phyloP scores from a whole-genome alignment of 768 basidiomycete genomes.

The Hortiboletus campestris region DNA sequence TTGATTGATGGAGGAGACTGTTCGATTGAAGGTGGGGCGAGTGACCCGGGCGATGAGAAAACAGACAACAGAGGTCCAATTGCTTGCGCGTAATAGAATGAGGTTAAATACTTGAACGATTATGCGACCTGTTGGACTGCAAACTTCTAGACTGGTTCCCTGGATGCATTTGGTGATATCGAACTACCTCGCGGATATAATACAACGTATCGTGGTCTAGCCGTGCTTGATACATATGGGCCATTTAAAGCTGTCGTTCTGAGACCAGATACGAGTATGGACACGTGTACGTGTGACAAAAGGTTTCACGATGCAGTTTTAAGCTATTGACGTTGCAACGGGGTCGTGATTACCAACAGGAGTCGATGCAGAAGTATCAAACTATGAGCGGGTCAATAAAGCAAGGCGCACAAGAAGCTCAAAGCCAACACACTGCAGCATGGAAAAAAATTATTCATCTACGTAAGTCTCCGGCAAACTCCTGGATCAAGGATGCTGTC shows the following conservation, averaged over 20 bases:
- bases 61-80: neutral
- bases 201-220: conserved; percentile 1
- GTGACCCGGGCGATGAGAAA: neutral
- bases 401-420: no score
- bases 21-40: neutral
- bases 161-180: conserved; percentile 14
- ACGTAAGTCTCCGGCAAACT: conserved; percentile 13
- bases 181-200: neutral
- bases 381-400: no score
- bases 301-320: no score
- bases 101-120: conserved; percentile 2
- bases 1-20: neutral
- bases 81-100: neutral
- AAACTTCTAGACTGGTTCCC: conserved; percentile 9
- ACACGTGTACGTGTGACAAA: neutral
- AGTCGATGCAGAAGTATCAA: neutral
- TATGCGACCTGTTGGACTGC: conserved; percentile 1
- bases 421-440: neutral
- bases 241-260: conserved; percentile 5
- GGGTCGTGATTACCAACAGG: neutral
- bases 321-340: neutral
- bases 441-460: conserved; percentile 1
- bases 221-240: neutral
- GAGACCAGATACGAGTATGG: neutral
- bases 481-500: neutral